Evolutionary conservation across 345 rosid species (phyloP).

Genomic region (Citrus unshiu): DNA sequence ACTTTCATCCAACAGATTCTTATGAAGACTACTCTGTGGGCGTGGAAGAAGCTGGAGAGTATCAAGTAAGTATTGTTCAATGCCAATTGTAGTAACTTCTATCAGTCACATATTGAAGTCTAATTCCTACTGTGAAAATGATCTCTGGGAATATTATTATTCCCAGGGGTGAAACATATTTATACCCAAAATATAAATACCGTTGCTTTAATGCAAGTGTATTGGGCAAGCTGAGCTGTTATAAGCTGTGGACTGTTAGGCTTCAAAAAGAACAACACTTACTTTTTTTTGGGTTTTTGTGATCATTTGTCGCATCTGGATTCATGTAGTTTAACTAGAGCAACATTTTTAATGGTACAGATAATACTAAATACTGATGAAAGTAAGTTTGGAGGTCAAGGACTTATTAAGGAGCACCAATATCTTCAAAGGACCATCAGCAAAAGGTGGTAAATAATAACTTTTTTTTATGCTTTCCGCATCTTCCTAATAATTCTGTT

Average conservation of each 20-base stretch:
- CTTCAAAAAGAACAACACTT: not conserved
- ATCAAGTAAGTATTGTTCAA: constrained; percentile 47
- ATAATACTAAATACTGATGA: constrained; percentile 78
- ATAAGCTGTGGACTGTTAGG: not conserved
- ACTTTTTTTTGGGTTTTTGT: not conserved
- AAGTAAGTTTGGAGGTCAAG: constrained; percentile 75
- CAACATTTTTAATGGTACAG: constrained; percentile 32
- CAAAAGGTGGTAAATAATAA: constrained; percentile 41
- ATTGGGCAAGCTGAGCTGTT: not conserved
- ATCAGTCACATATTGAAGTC: not conserved
- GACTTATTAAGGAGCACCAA: constrained; percentile 45
- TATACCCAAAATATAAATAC: not conserved
- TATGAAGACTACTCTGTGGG: constrained; percentile 60
- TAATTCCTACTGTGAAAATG: not conserved
- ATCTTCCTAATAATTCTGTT: not conserved
- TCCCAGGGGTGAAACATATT: not conserved
- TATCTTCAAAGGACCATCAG: constrained; percentile 65
- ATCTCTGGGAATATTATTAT: not conserved
- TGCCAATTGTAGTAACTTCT: not conserved
- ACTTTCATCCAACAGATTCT: constrained; percentile 80
- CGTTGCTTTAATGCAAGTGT: not conserved
- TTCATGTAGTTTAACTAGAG: not conserved
- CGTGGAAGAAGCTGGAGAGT: constrained; percentile 97
- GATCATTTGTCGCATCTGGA: not conserved
- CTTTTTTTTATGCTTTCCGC: not conserved